A percentile compares a stretch with the other conserved stretches of the same genome.
Conservation (phyloP, 108 stramenopile genomes). For the Nitzschia sp. region DNA sequence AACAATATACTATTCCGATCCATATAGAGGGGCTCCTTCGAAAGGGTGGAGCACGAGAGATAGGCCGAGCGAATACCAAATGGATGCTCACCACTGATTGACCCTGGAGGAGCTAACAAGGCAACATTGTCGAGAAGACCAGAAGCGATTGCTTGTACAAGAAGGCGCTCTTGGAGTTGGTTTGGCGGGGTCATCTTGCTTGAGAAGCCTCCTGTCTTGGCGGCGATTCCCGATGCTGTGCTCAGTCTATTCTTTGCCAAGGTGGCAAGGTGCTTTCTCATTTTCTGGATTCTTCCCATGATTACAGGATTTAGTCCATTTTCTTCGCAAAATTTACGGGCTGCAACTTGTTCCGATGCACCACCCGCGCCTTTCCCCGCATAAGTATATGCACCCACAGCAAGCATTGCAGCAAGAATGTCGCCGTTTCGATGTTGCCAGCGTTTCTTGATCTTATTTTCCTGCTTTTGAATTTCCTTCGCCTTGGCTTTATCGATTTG, state of each 20-base stretch:
- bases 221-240: conserved; percentile 64
- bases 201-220: conserved; percentile 63
- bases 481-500: conserved; percentile 55
- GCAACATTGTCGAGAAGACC: conserved; percentile 85
- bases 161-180: conserved; percentile 61
- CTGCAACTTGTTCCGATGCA: conserved; percentile 59
- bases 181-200: conserved; percentile 79
- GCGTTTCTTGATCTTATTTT: conserved; percentile 44
- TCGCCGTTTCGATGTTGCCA: conserved; percentile 86
- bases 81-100: conserved; percentile 57
- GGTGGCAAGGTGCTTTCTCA: conserved; percentile 75
- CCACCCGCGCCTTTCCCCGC: conserved; percentile 85
- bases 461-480: conserved; percentile 25
- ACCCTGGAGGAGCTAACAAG: conserved; percentile 68
- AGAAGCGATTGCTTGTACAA: conserved; percentile 68
- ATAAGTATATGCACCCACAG: conserved; percentile 81
- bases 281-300: conserved; percentile 83
- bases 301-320: conserved; percentile 74
- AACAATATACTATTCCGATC: conserved; percentile 70
- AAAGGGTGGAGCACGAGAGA: conserved; percentile 47
- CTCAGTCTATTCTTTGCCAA: conserved; percentile 72
- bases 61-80: conserved; percentile 74
- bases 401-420: conserved; percentile 73
- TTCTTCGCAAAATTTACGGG: conserved; percentile 78
- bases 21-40: conserved; percentile 77